Base-by-base conservation (phyloP, 2,329 filamentous ascomycete species). In the Ceratocystis papillata region DNA sequence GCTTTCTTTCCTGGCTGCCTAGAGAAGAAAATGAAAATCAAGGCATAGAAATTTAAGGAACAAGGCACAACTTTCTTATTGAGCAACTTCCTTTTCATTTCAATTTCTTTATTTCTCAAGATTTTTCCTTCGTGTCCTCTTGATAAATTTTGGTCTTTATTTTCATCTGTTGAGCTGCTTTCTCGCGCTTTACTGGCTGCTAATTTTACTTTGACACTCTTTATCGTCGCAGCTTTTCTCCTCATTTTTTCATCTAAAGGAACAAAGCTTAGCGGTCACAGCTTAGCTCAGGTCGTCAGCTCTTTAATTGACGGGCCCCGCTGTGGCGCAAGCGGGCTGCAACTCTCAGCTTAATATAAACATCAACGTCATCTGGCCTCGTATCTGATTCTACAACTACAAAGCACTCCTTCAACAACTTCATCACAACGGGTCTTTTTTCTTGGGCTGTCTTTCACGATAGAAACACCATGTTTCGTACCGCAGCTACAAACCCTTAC, bases 401-500 rank as follows among this genome's bases (percentile, higher is more conserved):
- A 44, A 17, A 22, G 25, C 17, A 8, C 41, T 53, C 25, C 20
- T 64, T 12, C 53, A 17, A 8, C 50, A 30, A 10, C 37, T 17
- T 20, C 53, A 17, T 37, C 57, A 12, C 37, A 64, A 5, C 25
- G 5, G 33, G 28, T 28, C 30, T 55, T 30, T 22, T 44, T 37
- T n/a, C 22, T 65, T 50, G 17, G 37, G n/a, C 45, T n/a, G 22
- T n/a, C 41, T 30, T 20, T 30, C 20, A 50, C 37, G 33, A 70
- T 71, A 7, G 33, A 62, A 20, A n/a, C 25, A 77, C 74, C 75
- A 84, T 85, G 81, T 84, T 84, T 71, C 79, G 81, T 75, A 80
- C 81, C 71, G 80, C 81, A 73, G 80, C 81, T 71, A 76, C 76
- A 69, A 80, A 81, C 72, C 81, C 82, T 64, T 85, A 81, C 74